Evolutionary conservation across 352 stramenopile genomes (phyloP), one percentile per base, ranked within the genome.

Genomic region (Phytophthora macrochlamydospora): DNA sequence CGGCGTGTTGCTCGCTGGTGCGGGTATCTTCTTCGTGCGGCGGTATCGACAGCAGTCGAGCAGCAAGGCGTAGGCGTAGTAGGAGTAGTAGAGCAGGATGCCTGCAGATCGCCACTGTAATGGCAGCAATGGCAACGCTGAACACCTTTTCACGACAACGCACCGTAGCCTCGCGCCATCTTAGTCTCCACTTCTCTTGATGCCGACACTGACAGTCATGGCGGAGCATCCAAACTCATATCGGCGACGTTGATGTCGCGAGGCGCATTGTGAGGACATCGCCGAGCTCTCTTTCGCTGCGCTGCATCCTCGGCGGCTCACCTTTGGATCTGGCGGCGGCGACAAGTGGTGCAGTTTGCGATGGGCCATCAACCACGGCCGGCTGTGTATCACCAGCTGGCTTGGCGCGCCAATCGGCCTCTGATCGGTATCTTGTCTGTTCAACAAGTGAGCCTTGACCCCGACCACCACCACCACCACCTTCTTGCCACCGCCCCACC

Each of bases 1-100:
- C 8, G 79, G 82, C n/a, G 7, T 85, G 13, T 63, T 7, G 0
- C 63, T 85, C 5, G 49, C 64, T 0, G 78, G 11, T 1, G 69
- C 51, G 24, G 81, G 81, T 28, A 61, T 76, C 51, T 76, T 78
- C 37, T 76, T 79, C 57, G 59, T 73, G 55, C 71, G 76, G 1
- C 75, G 77, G 51, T 56, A 76, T 55, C 69, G 71, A 32, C 77
- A 79, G 38, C 30, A 73, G 48, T 51, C 44, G 18, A 24, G 18
- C 28, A 51, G 32, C 46, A 72, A 72, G 63, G 57, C 51, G 31
- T 72, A 56, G 33, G 37, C 7, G 29, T 13, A 40, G 11, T 35
- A 49, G 24, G 35, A 46, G 33, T 29, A 44, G 30, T 2, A 29
- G 24, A 48, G 59, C 55, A 69, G 38, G 43, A 49, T 49, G 43